phyloP scores from a whole-genome alignment of 306 rosid species.

The Sophora flavescens region DNA sequence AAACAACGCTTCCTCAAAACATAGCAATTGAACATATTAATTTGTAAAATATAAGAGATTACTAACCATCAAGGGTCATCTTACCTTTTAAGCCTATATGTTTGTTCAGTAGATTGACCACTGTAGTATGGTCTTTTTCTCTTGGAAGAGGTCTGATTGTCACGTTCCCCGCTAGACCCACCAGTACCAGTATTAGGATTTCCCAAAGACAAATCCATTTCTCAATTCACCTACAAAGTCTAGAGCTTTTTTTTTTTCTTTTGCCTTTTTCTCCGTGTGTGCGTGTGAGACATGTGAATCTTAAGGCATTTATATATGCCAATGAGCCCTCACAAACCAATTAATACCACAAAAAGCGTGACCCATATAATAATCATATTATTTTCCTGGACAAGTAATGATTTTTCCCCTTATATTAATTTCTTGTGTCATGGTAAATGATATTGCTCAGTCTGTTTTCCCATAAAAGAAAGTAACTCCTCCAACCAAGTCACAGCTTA shows the following conservation, averaged over 20 bases:
- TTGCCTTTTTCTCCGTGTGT: neutral
- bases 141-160: too few species aligned
- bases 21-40: too few species aligned
- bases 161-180: too few species aligned
- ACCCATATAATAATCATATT: neutral
- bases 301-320: neutral
- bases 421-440: neutral
- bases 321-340: too few species aligned
- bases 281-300: slow-evolving; percentile 2
- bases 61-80: too few species aligned
- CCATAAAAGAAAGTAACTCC: neutral
- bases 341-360: neutral
- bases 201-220: slow-evolving; percentile 50
- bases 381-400: neutral
- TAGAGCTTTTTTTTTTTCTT: neutral
- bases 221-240: slow-evolving; percentile 29
- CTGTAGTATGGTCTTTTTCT: too few species aligned
- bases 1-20: neutral
- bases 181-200: neutral
- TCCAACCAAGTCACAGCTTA: slow-evolving; percentile 29
- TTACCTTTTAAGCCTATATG: too few species aligned
- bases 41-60: too few species aligned
- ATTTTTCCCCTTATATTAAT: neutral
- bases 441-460: neutral
- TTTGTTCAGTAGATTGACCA: too few species aligned